Percentiles rank a stretch among this genome's conserved stretches.
Conservation (phyloP, 352 stramenopile genomes). For the Pythium diclinum region DNA sequence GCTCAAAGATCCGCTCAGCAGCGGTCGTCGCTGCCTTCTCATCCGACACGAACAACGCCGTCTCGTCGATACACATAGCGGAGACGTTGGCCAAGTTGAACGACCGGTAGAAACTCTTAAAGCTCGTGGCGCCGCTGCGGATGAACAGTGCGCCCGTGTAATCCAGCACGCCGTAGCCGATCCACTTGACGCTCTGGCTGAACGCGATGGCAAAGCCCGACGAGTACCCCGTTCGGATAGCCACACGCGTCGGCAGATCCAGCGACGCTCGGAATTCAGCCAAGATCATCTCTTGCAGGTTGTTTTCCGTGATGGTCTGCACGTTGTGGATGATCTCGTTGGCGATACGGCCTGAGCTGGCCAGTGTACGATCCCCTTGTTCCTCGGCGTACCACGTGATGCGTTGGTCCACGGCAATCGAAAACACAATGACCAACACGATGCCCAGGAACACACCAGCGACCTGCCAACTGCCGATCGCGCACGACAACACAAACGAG, state of each 20-base stretch:
- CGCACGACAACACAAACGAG: slow-evolving; percentile 15
- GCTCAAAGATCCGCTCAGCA: slow-evolving; percentile 20
- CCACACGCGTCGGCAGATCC: slow-evolving; percentile 47
- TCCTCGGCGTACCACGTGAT: slow-evolving; percentile 24
- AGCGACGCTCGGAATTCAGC: slow-evolving; percentile 28
- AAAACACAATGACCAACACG: slow-evolving; percentile 32
- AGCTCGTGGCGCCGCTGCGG: slow-evolving; percentile 38
- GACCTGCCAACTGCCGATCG: slow-evolving; percentile 32
- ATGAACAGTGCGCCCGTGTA: slow-evolving; percentile 45
- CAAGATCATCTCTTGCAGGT: slow-evolving; percentile 29
- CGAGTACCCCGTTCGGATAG: slow-evolving; percentile 42
- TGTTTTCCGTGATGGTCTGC: slow-evolving; percentile 25
- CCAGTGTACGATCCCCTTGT: slow-evolving; percentile 22
- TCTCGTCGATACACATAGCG: slow-evolving; percentile 28
- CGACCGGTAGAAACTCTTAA: slow-evolving; percentile 50
- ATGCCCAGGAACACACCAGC: slow-evolving; percentile 32
- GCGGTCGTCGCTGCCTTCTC: slow-evolving; percentile 22
- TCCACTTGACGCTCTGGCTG: slow-evolving; percentile 51
- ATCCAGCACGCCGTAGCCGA: slow-evolving; percentile 33
- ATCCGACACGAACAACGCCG: slow-evolving; percentile 23
- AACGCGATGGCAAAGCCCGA: slow-evolving; percentile 57
- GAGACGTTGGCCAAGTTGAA: slow-evolving; percentile 26
- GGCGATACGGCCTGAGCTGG: slow-evolving; percentile 21
- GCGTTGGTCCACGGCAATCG: slow-evolving; percentile 28
- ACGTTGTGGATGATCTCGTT: slow-evolving; percentile 32